These are phyloP conservation scores for Pecoramyces ruminantium DNA, from an alignment of 192 early-diverging fungal species.

Conservation along the genomic window DNA sequence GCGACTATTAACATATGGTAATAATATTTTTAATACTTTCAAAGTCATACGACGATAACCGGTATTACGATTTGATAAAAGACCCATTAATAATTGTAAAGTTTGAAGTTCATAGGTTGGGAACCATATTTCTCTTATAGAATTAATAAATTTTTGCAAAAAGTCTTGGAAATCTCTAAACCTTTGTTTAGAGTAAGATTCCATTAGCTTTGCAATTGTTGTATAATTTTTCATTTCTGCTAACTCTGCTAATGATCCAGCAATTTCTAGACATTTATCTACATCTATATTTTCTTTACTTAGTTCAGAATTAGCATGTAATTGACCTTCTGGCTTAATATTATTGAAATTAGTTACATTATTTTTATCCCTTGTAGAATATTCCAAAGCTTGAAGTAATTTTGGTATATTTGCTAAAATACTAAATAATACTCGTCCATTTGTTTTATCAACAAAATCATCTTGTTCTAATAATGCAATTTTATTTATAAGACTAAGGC, in stretches of 20 bases:
- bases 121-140: slow-evolving; percentile 46
- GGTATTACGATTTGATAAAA: slow-evolving; percentile 40
- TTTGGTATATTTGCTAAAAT: slow-evolving; percentile 52
- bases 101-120: slow-evolving; percentile 31
- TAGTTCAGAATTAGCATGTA: background rate
- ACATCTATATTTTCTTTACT: slow-evolving; percentile 13
- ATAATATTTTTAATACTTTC: slow-evolving; percentile 40
- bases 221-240: slow-evolving; percentile 24
- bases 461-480: slow-evolving; percentile 33
- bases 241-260: slow-evolving; percentile 22
- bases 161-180: slow-evolving; percentile 59
- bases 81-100: slow-evolving; percentile 37
- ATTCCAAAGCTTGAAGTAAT: slow-evolving; percentile 45
- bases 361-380: background rate
- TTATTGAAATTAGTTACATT: background rate
- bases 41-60: slow-evolving; percentile 46
- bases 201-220: slow-evolving; percentile 32
- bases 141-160: slow-evolving; percentile 38
- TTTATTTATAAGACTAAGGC: slow-evolving; percentile 35
- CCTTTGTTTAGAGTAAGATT: slow-evolving; percentile 39
- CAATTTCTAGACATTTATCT: slow-evolving; percentile 28
- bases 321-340: too few species aligned
- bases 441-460: slow-evolving; percentile 40
- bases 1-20: slow-evolving; percentile 31
- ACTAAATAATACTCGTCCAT: slow-evolving; percentile 34